Conservation (phyloP, 495 filamentous ascomycete genomes). For the Amniculicola lignicola region DNA sequence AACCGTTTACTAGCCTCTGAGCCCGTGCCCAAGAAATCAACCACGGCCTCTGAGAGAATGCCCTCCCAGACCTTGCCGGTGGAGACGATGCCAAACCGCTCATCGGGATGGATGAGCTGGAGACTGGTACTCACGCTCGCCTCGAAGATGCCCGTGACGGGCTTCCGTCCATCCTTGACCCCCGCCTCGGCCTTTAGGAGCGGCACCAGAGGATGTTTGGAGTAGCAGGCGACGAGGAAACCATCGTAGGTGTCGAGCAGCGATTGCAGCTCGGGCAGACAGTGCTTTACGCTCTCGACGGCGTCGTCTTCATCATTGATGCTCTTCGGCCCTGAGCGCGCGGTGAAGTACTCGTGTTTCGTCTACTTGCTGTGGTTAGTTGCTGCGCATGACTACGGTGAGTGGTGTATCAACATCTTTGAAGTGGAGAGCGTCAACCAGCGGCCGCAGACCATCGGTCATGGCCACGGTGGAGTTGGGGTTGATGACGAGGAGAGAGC, state of each 20-base stretch:
- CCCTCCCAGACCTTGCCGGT: slow-evolving; percentile 81
- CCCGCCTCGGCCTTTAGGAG: slow-evolving; percentile 46
- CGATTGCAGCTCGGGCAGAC: slow-evolving; percentile 53
- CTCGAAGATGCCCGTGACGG: slow-evolving; percentile 86
- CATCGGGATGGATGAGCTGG: slow-evolving; percentile 45
- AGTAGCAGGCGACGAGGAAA: slow-evolving; percentile 86
- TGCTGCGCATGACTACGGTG: background rate
- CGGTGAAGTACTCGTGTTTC: slow-evolving; percentile 56
- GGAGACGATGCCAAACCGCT: slow-evolving; percentile 83
- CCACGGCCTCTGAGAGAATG: slow-evolving; percentile 63
- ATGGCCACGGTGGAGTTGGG: slow-evolving; percentile 83
- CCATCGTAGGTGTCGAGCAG: slow-evolving; percentile 61
- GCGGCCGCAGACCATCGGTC: slow-evolving; percentile 69
- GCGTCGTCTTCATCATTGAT: slow-evolving; percentile 65
- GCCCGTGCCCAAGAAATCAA: slow-evolving; percentile 49
- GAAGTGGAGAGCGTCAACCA: slow-evolving; percentile 55
- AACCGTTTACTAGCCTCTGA: slow-evolving; percentile 47
- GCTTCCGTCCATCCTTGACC: slow-evolving; percentile 43
- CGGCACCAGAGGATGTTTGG: slow-evolving; percentile 75
- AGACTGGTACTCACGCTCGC: slow-evolving; percentile 64
- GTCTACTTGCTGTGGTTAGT: slow-evolving; percentile 43
- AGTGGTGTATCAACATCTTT: slow-evolving; percentile 44
- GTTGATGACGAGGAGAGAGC: slow-evolving; percentile 76
- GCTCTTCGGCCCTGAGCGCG: slow-evolving; percentile 53
- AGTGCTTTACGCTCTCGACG: slow-evolving; percentile 49